A percentile compares a stretch with the other conserved stretches of the same genome.
Conservation (phyloP, 352 stramenopile species). For the Pythium periplocum region DNA sequence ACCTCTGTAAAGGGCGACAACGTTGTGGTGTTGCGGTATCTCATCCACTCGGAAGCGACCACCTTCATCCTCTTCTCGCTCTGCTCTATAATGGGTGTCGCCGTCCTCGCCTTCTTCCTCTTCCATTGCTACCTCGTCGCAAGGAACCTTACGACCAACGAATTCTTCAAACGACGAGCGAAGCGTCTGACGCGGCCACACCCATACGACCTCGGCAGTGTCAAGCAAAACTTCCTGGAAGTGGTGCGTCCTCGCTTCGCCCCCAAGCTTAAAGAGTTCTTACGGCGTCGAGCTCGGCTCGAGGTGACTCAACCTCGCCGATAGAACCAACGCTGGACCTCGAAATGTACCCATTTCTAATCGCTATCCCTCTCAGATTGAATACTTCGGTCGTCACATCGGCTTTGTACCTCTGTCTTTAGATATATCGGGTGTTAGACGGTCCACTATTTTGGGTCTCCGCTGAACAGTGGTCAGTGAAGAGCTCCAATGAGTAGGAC, state of each 20-base stretch:
- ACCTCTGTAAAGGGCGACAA: constrained; percentile 30
- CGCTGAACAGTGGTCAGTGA: too few species aligned
- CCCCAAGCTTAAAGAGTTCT: constrained; percentile 7
- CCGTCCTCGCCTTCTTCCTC: constrained; percentile 33
- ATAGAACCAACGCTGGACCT: too few species aligned
- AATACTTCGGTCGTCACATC: too few species aligned
- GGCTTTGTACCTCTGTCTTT: too few species aligned
- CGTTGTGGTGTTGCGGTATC: constrained; percentile 39
- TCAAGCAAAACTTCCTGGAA: constrained; percentile 12
- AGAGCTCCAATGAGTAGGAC: too few species aligned
- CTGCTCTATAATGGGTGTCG: constrained; percentile 49
- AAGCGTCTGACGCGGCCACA: constrained; percentile 9
- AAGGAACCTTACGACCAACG: constrained; percentile 62
- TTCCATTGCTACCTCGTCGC: constrained; percentile 56
- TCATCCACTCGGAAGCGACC: constrained; percentile 38
- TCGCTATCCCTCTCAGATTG: too few species aligned
- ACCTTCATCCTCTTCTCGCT: constrained; percentile 38
- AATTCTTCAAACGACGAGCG: constrained; percentile 61
- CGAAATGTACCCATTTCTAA: too few species aligned
- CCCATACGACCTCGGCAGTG: constrained; percentile 11
- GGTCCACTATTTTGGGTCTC: too few species aligned
- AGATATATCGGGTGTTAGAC: too few species aligned
- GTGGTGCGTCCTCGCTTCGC: constrained; percentile 13
- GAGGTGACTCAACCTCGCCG: too few species aligned
- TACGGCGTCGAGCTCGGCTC: neutral